phyloP scores from a whole-genome alignment of 2,329 filamentous ascomycete genomes.

The Cladophialophora chaetospira region DNA sequence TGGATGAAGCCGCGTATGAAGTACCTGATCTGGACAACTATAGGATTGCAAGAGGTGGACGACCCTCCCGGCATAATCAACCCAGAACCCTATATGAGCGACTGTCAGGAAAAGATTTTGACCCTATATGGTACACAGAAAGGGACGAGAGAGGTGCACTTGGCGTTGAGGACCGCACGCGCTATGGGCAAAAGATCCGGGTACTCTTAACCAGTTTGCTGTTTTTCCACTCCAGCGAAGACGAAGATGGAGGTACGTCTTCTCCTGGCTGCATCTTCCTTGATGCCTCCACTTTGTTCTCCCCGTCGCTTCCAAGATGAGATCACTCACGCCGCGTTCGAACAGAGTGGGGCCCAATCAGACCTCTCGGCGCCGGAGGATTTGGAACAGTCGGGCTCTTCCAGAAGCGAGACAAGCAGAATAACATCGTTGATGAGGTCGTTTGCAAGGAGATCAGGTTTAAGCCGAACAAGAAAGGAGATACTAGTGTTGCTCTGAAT shows the following conservation, averaged over 20 bases:
- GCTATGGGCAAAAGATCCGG: not conserved
- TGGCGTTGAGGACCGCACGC: not conserved
- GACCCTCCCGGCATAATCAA: not conserved
- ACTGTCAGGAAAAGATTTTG: constrained; percentile 2
- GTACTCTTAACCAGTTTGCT: not conserved
- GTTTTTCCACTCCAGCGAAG: not conserved
- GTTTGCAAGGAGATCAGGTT: constrained; percentile 19
- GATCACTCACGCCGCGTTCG: not conserved
- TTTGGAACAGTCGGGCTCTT: constrained; percentile 27
- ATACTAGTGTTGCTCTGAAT: not conserved
- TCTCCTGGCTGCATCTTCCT: not conserved
- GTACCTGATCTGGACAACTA: not conserved
- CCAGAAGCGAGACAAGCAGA: constrained; percentile 20
- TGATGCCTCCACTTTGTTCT: not conserved
- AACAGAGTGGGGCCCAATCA: constrained; percentile 24
- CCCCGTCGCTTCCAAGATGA: too few species aligned
- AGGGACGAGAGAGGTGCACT: constrained; percentile 14
- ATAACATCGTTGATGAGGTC: constrained; percentile 22
- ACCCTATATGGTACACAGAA: constrained; percentile 10
- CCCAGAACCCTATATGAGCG: not conserved
- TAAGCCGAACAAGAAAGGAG: not conserved
- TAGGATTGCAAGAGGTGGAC: not conserved
- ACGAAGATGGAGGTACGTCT: not conserved
- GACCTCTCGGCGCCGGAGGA: constrained; percentile 22
- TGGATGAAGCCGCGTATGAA: constrained; percentile 4